These are phyloP conservation scores for Typha latifolia DNA, from an alignment of 176 grass and related monocot genomes.

Conservation along the genomic window DNA sequence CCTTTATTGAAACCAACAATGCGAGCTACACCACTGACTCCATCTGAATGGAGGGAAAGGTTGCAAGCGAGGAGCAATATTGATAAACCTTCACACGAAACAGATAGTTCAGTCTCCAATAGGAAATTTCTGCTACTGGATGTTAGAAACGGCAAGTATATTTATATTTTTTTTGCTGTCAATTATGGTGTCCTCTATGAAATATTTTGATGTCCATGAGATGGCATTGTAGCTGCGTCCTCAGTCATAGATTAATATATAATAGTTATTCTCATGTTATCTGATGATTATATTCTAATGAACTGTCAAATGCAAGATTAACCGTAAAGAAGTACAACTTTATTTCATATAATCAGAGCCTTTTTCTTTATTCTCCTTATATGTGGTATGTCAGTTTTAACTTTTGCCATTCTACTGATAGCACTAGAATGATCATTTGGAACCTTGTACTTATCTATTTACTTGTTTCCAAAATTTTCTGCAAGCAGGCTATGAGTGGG, in stretches of 20 bases:
- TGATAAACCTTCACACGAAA: constrained; percentile 19
- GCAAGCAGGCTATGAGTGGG: constrained; percentile 89
- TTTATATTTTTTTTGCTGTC: background rate
- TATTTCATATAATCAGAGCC: no score
- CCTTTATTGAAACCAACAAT: constrained; percentile 59
- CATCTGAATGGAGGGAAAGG: constrained; percentile 62
- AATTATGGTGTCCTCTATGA: background rate
- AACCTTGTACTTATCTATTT: background rate
- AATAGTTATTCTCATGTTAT: no score
- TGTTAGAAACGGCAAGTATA: constrained; percentile 79
- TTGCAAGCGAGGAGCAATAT: constrained; percentile 40
- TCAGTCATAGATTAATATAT: no score
- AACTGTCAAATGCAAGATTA: no score
- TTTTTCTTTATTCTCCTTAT: no score
- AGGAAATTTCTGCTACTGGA: constrained; percentile 62
- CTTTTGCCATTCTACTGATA: no score
- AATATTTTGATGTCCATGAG: background rate
- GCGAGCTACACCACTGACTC: constrained; percentile 59
- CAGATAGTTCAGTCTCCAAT: constrained; percentile 15
- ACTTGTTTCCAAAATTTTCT: constrained; percentile 2
- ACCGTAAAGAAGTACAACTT: no score
- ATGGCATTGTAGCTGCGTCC: no score
- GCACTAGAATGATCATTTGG: no score
- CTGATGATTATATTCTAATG: no score
- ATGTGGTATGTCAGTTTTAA: no score